Conservation (phyloP, 2,329 filamentous ascomycete species). For the Didymella arachidicola region DNA sequence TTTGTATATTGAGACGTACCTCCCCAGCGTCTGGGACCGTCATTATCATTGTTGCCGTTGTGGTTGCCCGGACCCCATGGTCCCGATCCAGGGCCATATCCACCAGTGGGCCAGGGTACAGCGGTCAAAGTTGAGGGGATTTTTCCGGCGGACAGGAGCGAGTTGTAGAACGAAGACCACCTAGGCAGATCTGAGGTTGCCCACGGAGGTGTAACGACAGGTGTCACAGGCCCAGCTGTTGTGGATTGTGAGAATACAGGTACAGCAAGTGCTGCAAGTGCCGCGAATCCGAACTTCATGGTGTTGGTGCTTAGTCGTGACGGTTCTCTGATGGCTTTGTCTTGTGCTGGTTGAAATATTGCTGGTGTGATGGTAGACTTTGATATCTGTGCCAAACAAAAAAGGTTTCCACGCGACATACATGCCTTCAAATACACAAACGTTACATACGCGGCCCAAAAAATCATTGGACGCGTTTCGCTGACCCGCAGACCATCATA, state of each 20-base stretch:
- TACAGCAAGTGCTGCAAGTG: conserved; percentile 10
- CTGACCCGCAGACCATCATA: conserved; percentile 14
- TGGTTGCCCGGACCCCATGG: conserved; percentile 29
- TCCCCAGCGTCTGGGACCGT: conserved; percentile 31
- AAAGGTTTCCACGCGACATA: conserved; percentile 2
- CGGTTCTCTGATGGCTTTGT: background rate
- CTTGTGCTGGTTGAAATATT: background rate
- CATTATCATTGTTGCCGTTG: conserved; percentile 1
- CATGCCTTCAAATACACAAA: conserved; percentile 15
- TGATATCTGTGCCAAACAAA: background rate
- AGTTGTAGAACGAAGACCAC: conserved; percentile 40
- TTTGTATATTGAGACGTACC: conserved; percentile 19
- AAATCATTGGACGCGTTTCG: conserved; percentile 14
- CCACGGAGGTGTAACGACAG: conserved; percentile 29
- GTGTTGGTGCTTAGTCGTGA: background rate
- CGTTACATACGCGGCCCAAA: conserved; percentile 18
- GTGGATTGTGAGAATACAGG: conserved; percentile 10
- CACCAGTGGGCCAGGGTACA: conserved; percentile 33
- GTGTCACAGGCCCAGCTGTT: conserved; percentile 1
- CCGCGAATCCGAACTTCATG: conserved; percentile 17
- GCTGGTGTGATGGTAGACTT: background rate
- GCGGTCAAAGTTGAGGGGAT: conserved; percentile 38
- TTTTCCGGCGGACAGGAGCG: conserved; percentile 35
- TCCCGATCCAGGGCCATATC: conserved; percentile 33
- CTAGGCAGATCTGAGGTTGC: conserved; percentile 29